Conservation (phyloP, 2,329 filamentous ascomycete genomes). For the Aspergillus sp. region DNA sequence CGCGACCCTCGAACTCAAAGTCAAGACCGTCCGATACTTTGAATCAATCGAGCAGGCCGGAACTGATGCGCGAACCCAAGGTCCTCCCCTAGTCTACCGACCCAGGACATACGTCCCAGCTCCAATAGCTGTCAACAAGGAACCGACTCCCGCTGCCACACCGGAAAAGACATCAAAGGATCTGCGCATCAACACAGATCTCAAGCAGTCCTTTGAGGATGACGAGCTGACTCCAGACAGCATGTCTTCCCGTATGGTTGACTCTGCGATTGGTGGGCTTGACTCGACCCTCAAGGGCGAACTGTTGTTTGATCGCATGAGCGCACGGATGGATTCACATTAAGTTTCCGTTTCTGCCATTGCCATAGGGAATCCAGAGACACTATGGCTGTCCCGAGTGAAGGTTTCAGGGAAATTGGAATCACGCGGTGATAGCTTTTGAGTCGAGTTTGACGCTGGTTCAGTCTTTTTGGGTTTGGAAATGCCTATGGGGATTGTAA, state of each 20-base stretch:
- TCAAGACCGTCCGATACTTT: conserved; percentile 76
- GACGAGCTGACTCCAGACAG: conserved; percentile 54
- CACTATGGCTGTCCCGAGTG: background rate
- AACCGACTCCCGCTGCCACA: conserved; percentile 33
- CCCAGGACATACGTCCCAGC: conserved; percentile 42
- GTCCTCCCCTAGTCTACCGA: conserved; percentile 47
- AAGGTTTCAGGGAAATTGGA: background rate
- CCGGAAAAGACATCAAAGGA: conserved; percentile 43
- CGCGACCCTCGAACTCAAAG: conserved; percentile 71
- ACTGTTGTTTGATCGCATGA: conserved; percentile 49
- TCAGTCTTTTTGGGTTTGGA: background rate
- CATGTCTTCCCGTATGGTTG: conserved; percentile 53
- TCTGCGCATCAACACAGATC: conserved; percentile 51
- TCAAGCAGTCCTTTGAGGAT: conserved; percentile 41
- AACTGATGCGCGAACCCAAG: conserved; percentile 49
- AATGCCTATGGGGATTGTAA: too few species aligned
- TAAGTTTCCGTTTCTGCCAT: conserved; percentile 16
- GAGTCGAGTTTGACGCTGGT: conserved; percentile 4
- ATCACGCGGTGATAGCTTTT: conserved; percentile 4
- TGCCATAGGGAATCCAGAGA: background rate
- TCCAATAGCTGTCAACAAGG: conserved; percentile 30
- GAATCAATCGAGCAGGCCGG: conserved; percentile 72
- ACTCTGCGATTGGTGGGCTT: conserved; percentile 50
- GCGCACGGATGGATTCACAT: conserved; percentile 40
- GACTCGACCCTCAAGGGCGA: conserved; percentile 47